These are phyloP conservation scores for Entophlyctis helioformis DNA, from an alignment of 192 early-diverging fungal species.

Conservation along the genomic window DNA sequence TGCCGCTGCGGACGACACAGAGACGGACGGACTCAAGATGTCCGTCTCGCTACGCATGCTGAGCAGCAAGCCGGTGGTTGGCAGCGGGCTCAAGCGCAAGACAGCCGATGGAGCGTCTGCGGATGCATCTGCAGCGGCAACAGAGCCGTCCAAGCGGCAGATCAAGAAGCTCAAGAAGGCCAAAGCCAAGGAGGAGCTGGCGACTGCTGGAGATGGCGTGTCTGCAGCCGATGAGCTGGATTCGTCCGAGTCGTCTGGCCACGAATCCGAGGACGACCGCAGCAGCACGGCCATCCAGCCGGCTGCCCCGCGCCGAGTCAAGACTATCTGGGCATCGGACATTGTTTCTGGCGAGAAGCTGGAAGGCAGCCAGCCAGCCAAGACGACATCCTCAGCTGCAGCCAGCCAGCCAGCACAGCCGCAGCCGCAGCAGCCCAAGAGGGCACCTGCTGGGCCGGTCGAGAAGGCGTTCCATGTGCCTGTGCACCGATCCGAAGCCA, in stretches of 20 bases:
- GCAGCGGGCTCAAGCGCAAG: conserved; percentile 27
- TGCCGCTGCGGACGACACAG: too few species aligned
- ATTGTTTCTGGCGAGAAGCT: conserved; percentile 20
- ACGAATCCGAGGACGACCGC: too few species aligned
- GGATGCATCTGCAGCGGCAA: background rate
- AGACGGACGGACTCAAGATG: too few species aligned
- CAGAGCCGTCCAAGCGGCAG: conserved; percentile 13
- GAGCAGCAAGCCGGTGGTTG: conserved; percentile 13
- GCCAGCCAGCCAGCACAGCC: background rate
- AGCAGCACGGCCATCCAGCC: too few species aligned
- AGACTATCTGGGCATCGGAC: conserved; percentile 22
- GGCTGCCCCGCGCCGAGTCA: background rate
- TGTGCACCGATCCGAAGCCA: conserved; percentile 60
- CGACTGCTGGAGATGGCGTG: too few species aligned
- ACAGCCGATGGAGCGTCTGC: conserved; percentile 11
- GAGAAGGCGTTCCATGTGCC: conserved; percentile 45
- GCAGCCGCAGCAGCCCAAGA: too few species aligned
- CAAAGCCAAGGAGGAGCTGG: conserved; percentile 14
- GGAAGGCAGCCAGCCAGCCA: background rate
- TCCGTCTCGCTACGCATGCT: too few species aligned
- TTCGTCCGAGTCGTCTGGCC: too few species aligned
- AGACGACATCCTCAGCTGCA: background rate
- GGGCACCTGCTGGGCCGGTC: conserved; percentile 8
- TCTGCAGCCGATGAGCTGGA: too few species aligned
- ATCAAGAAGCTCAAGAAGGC: conserved; percentile 25